Percentiles rank a stretch among this genome's conserved stretches.
These are phyloP conservation scores for Ceratocystis alfenasii DNA, from an alignment of 2,329 filamentous ascomycete genomes.

Conservation along the genomic window DNA sequence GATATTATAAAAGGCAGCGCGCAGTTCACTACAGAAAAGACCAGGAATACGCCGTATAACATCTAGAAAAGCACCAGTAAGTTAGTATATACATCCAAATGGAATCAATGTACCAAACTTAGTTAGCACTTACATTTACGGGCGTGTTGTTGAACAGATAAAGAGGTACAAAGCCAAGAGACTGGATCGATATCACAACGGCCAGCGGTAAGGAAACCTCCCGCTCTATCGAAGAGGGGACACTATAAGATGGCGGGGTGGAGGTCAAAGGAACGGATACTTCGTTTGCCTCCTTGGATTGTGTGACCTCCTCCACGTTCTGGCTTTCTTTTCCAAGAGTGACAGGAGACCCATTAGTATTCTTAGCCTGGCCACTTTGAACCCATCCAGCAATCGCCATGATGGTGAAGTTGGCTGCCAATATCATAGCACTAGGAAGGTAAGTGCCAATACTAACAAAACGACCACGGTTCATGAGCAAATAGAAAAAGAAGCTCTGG, in stretches of 20 bases:
- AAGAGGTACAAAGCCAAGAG: conserved; percentile 66
- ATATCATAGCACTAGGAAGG: conserved; percentile 90
- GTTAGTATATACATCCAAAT: not conserved
- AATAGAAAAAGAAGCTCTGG: conserved; percentile 98
- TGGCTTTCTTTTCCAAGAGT: conserved; percentile 20
- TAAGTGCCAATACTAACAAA: conserved; percentile 99
- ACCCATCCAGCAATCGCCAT: conserved; percentile 93
- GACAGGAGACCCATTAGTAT: not conserved
- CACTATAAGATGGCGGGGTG: not conserved
- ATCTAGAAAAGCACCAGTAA: conserved; percentile 33
- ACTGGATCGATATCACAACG: conserved; percentile 60
- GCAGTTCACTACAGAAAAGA: conserved; percentile 45
- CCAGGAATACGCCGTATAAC: conserved; percentile 46
- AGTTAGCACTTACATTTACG: conserved; percentile 43
- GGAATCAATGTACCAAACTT: not conserved
- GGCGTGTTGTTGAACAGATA: conserved; percentile 73
- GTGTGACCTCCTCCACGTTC: conserved; percentile 22
- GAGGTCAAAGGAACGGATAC: not conserved
- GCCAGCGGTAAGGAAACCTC: conserved; percentile 61
- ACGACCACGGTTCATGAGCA: conserved; percentile 78
- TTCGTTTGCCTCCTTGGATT: not conserved
- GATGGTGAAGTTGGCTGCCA: conserved; percentile 89
- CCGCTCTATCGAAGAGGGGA: conserved; percentile 39
- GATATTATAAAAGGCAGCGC: conserved; percentile 47
- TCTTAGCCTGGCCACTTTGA: conserved; percentile 52